These are phyloP conservation scores for Trichoderma guizhouense DNA, from an alignment of 2,329 filamentous ascomycete species.

Conservation along the genomic window DNA sequence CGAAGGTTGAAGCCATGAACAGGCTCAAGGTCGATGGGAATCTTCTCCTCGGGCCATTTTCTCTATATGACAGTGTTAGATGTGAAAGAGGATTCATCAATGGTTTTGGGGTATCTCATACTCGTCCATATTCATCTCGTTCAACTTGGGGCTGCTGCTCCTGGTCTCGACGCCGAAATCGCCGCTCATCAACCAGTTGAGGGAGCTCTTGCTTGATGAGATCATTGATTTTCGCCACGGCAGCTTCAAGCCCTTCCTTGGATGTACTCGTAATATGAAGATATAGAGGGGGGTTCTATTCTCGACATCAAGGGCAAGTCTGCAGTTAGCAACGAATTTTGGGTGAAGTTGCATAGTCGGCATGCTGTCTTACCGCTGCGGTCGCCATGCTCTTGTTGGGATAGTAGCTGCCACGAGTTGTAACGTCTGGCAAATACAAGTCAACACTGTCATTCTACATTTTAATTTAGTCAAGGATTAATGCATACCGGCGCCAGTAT, in stretches of 20 bases:
- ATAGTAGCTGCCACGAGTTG: constrained; percentile 92
- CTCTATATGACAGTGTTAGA: constrained; percentile 52
- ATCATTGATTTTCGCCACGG: constrained; percentile 84
- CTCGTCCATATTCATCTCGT: constrained; percentile 84
- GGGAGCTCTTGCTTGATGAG: constrained; percentile 95
- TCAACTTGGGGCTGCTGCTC: constrained; percentile 68
- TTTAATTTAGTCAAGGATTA: constrained; percentile 30
- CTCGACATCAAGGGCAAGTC: background rate
- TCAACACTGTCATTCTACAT: constrained; percentile 51
- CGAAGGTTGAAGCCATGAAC: constrained; percentile 93
- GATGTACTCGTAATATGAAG: constrained; percentile 91
- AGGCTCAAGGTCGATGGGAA: constrained; percentile 85
- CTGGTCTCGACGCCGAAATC: constrained; percentile 79
- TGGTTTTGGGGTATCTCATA: constrained; percentile 33
- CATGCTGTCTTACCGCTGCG: constrained; percentile 63
- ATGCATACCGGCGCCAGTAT: constrained; percentile 98
- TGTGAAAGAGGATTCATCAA: constrained; percentile 20
- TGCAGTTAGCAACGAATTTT: background rate
- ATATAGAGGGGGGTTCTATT: constrained; percentile 85
- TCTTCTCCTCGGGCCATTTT: constrained; percentile 98
- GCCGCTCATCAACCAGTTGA: constrained; percentile 88
- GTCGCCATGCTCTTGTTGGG: constrained; percentile 98
- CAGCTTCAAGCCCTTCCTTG: constrained; percentile 87
- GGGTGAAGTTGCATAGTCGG: constrained; percentile 21
- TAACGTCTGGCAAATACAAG: constrained; percentile 75